A percentile compares a stretch with the other conserved stretches of the same genome.
Conservation (phyloP, 2,329 filamentous ascomycete genomes). For the Ophidiomyces ophidiicola region DNA sequence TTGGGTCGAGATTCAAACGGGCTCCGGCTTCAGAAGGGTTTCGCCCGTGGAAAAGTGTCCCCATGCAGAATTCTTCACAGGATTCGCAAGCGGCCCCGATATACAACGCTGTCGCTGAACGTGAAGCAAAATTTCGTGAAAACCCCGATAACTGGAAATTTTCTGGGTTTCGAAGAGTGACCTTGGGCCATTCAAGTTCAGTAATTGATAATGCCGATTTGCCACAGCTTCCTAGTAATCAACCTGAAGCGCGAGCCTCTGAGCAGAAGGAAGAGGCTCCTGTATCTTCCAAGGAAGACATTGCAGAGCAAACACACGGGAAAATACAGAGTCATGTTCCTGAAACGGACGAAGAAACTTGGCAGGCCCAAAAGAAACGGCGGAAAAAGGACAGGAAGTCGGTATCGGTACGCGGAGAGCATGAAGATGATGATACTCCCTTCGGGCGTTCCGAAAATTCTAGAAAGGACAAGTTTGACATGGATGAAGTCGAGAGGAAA, state of each 20-base stretch:
- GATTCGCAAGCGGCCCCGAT: neutral
- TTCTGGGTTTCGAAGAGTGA: neutral
- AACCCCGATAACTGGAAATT: neutral
- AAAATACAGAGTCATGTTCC: no score
- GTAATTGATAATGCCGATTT: neutral
- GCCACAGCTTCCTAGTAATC: neutral
- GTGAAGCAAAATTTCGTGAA: conserved; percentile 1
- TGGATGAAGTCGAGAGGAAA: conserved; percentile 9
- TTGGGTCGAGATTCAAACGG: neutral
- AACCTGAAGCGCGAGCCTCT: no score
- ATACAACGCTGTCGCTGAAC: conserved; percentile 2
- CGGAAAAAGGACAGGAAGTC: neutral
- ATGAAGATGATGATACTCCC: neutral
- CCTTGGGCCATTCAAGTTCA: neutral
- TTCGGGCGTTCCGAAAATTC: conserved; percentile 12
- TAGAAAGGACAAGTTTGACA: conserved; percentile 23
- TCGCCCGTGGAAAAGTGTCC: neutral
- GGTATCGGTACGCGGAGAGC: neutral
- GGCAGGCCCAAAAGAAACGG: neutral
- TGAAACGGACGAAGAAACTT: neutral
- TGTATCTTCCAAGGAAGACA: no score
- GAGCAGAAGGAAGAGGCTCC: no score
- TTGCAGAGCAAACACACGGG: no score
- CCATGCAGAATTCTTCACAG: neutral
- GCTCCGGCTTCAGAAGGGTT: neutral